phyloP scores from a whole-genome alignment of 2,329 filamentous ascomycete genomes.

The Claviceps monticola region DNA sequence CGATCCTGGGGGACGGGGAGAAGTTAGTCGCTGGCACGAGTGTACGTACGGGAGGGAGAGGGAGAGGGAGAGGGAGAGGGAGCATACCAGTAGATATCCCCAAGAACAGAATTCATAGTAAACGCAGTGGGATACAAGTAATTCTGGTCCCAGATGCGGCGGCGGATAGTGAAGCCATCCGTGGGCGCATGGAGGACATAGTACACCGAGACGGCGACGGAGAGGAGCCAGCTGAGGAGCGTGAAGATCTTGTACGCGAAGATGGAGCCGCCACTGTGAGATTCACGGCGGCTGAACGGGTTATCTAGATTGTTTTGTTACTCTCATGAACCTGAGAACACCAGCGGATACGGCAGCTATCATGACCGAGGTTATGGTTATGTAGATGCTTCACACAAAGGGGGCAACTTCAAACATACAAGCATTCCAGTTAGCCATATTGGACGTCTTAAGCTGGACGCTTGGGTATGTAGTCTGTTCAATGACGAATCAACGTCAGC shows the following conservation, averaged over 20 bases:
- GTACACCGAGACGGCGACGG: conserved; percentile 59
- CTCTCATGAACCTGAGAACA: too few species aligned
- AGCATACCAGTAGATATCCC: conserved; percentile 62
- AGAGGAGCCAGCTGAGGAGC: conserved; percentile 58
- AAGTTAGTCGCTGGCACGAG: too few species aligned
- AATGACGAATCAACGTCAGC: not conserved
- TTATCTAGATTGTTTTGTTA: conserved; percentile 40
- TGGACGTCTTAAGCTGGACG: not conserved
- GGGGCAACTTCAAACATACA: not conserved
- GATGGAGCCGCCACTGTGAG: conserved; percentile 46
- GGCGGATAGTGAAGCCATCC: conserved; percentile 43
- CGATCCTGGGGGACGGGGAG: conserved; percentile 34
- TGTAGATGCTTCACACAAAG: not conserved
- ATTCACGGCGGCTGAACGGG: conserved; percentile 59
- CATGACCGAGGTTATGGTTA: too few species aligned
- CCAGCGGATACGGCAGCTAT: too few species aligned
- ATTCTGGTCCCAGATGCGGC: conserved; percentile 66
- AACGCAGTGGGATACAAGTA: conserved; percentile 55
- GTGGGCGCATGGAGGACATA: conserved; percentile 53
- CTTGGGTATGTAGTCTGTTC: not conserved
- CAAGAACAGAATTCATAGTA: conserved; percentile 51
- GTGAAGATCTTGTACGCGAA: conserved; percentile 65
- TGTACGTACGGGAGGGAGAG: too few species aligned
- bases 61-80: not conserved
- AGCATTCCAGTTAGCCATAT: not conserved